Base-by-base conservation (phyloP, 139 green algal genomes). In the Trebouxia sp. region DNA sequence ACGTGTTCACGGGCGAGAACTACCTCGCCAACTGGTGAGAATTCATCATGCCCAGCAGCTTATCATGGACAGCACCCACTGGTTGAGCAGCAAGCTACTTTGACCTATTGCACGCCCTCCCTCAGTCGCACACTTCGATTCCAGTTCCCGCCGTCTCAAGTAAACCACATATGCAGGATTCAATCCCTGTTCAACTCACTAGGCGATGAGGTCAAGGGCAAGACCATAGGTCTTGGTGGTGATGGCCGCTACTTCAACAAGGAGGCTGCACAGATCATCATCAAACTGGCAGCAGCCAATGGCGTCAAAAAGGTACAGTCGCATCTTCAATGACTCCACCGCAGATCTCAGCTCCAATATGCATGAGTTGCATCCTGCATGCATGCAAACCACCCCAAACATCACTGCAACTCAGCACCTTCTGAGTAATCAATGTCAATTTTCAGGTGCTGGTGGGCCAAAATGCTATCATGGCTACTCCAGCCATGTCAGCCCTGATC, bases 181-280 rank as follows among this genome's bases (percentile, higher is more conserved):
- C 96, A 99, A 87, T 96, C 92, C 0, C 84, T 98, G 56, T 99
- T 99, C 86, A 90, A 90, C 75, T 91, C 95, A 0, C 88, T 97
- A 53, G 95, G 96, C 26, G 91, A 95, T 7, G 95, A 99, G 84
- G 79, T 92, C 12, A 84, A 90, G 78, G 96, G 97, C 74, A 83
- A 95, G 85, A 89, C 89, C 26, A 92, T 99, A 41, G 95, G 92
- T 35, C 88, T 99, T 53, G 97, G 97, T 41, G 97, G 97, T 14
- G 97, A 99, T 72, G 97, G 97, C n/a, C 92, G 97, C 65, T 99
- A 98, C 91, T 99, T 95, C 86, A 98, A 98, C 87, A 97, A 97
- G 83, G 91, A 99, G 85, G 97, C 95, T 3, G 92, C 95, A 6
- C 96, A 98, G 89, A 95, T 95, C 78, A 98, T 99, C 83, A 89